phyloP scores from a whole-genome alignment of 2,329 filamentous ascomycete species.

The Fusarium subtropicale region DNA sequence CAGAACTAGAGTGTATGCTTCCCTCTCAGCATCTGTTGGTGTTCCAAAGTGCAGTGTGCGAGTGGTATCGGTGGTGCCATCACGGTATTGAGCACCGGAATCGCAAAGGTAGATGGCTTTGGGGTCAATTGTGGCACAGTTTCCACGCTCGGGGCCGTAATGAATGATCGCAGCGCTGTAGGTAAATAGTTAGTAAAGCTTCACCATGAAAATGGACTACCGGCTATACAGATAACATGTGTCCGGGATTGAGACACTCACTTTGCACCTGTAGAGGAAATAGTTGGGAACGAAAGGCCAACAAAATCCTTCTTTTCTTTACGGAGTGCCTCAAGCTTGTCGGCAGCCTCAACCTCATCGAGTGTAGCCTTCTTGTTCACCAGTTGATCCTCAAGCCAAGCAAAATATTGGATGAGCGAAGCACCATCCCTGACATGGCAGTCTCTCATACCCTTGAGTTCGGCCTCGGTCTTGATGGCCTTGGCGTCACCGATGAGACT shows the following conservation, averaged over 20 bases:
- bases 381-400: conserved; percentile 94
- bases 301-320: conserved; percentile 79
- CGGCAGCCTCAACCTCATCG: conserved; percentile 91
- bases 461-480: conserved; percentile 90
- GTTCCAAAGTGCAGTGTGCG: conserved; percentile 91
- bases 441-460: conserved; percentile 90
- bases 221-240: not conserved
- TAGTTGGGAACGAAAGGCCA: conserved; percentile 93
- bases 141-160: conserved; percentile 87
- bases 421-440: conserved; percentile 96
- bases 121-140: conserved; percentile 85
- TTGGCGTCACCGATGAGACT: conserved; percentile 93
- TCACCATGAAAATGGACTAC: not conserved
- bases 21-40: conserved; percentile 84
- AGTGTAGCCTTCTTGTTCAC: conserved; percentile 76
- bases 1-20: conserved; percentile 91
- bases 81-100: conserved; percentile 94
- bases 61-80: conserved; percentile 96
- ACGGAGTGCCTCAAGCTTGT: conserved; percentile 85
- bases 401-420: conserved; percentile 91
- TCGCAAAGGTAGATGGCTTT: conserved; percentile 93
- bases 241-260: conserved; percentile 53
- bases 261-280: conserved; percentile 90
- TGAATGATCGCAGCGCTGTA: conserved; percentile 92
- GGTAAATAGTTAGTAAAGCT: conserved; percentile 6